phyloP scores from a whole-genome alignment of 257 asterid genomes.

The Gynochthodes officinalis region DNA sequence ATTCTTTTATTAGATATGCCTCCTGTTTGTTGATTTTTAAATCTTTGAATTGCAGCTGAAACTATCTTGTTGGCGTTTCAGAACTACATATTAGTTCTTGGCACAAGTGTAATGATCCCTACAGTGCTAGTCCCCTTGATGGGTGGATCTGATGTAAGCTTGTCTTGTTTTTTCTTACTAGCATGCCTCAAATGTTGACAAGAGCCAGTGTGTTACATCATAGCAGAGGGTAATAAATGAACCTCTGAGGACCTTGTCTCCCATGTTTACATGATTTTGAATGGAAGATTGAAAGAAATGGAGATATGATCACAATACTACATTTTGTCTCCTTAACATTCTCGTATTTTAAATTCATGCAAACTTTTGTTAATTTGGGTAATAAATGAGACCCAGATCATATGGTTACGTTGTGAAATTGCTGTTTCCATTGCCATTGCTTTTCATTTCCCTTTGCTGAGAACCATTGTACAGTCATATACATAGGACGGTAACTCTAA shows the following conservation, averaged over 20 bases:
- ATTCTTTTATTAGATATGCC: neutral
- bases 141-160: conserved; percentile 94
- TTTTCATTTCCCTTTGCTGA: neutral
- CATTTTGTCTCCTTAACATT: neutral
- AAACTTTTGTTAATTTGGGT: neutral
- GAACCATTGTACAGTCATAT: neutral
- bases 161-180: neutral
- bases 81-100: conserved; percentile 84
- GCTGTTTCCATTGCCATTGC: neutral
- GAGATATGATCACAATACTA: neutral
- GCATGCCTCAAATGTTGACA: neutral
- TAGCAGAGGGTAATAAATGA: neutral
- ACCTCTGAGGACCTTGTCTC: neutral
- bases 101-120: conserved; percentile 98
- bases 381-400: neutral
- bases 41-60: conserved; percentile 72
- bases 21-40: conserved; percentile 23
- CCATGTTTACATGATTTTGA: neutral
- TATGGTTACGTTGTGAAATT: neutral
- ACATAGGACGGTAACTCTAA: neutral
- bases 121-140: conserved; percentile 78
- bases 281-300: neutral
- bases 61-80: conserved; percentile 92
- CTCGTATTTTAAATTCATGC: neutral
- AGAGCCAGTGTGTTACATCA: neutral